Base-by-base conservation (phyloP, 805 yeast genomes). In the Zygotorulaspora danielsina region DNA sequence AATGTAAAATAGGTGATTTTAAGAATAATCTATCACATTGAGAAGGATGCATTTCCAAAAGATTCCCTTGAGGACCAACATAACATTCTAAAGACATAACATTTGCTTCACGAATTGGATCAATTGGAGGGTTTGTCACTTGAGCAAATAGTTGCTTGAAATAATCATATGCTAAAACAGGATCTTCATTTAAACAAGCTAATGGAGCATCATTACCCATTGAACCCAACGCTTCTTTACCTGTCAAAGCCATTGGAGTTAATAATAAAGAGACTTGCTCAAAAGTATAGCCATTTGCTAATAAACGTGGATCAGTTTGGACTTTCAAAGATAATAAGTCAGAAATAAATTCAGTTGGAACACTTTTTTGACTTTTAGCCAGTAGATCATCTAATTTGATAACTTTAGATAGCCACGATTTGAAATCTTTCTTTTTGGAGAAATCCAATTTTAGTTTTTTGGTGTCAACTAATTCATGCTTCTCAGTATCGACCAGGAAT, bases 141-240 rank as follows among this genome's bases (percentile, higher is more conserved):
- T 90, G 98, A 15, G 98, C 98, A 69, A 90, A 90, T 58, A 90
- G 74, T 65, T 90, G 95, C 57, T 95, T 80, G 73, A 90, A 93
- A 69, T 90, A 90, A 58, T 93, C 98, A 64, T 84, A 90, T 48
- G 87, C 70, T 47, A 93, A 68, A 51, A 81, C 82, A 30, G 98
- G 97, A 66, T 88, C 95, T 60, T 85, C 90, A 26, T 95, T 82
- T 52, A 90, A 69, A 67, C 98, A 93, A 0, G 97, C 97, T 49
- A 90, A 72, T 9, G 97, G 95, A 36, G 93, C 79, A 61, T 90
- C 98, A 60, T 90, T 90, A 72, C 98, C 98, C 98, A 90, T 90
- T 13, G 97, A 89, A 12, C 98, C 97, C 38, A 90, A 73, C 9
- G 97, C 88, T 68, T 90, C 98, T 61, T 89, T 90, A 45, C 90